A percentile compares a stretch with the other conserved stretches of the same genome.
Evolutionary conservation across 805 yeast species (phyloP).

Genomic region (Candida michaelii): DNA sequence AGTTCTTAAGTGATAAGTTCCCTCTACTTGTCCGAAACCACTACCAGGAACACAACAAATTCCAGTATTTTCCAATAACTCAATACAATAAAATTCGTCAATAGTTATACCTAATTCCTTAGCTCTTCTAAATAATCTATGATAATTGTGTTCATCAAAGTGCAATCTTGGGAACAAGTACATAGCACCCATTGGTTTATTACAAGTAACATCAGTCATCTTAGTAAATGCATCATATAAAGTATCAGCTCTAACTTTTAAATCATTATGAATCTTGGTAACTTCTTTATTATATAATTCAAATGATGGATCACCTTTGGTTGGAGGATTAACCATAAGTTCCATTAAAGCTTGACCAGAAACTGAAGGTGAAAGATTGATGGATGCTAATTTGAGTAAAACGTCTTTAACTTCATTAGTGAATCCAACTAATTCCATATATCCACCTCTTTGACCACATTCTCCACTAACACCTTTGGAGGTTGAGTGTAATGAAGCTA

Average conservation of each 20-base stretch:
- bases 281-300: constrained; percentile 66
- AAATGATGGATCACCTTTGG: constrained; percentile 71
- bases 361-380: constrained; percentile 90
- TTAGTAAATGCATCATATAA: constrained; percentile 69
- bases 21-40: constrained; percentile 92
- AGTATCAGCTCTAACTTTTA: constrained; percentile 60
- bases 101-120: constrained; percentile 54
- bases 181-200: constrained; percentile 97
- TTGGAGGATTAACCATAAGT: constrained; percentile 91
- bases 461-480: constrained; percentile 98
- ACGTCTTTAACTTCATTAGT: constrained; percentile 64
- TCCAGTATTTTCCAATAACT: constrained; percentile 83
- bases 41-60: constrained; percentile 97
- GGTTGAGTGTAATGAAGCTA: constrained; percentile 94
- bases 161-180: constrained; percentile 83
- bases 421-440: constrained; percentile 91
- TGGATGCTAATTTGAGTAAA: constrained; percentile 82
- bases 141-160: constrained; percentile 47
- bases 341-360: constrained; percentile 93
- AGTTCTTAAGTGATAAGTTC: constrained; percentile 91
- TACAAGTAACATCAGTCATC: constrained; percentile 83
- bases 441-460: constrained; percentile 99
- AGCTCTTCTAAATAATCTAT: constrained; percentile 64
- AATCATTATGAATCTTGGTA: constrained; percentile 55
- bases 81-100: constrained; percentile 88